phyloP scores from a whole-genome alignment of 129 eudicot genomes.

The Mikania micrantha region DNA sequence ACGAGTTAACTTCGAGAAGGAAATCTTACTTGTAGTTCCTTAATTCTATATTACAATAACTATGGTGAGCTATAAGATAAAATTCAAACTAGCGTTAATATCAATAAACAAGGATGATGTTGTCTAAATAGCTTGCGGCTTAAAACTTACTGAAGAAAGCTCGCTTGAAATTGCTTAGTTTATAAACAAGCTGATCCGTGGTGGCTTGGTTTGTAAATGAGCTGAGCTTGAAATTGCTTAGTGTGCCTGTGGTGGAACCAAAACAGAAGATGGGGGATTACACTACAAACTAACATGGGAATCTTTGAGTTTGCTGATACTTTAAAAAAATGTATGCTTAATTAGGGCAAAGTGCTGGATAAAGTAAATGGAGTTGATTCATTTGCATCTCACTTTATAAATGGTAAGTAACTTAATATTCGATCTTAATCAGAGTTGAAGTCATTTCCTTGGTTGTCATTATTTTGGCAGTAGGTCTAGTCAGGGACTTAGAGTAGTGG shows the following conservation, averaged over 20 bases:
- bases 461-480: background rate
- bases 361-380: background rate
- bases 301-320: background rate
- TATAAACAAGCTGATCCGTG: too few relatives aligned
- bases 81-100: too few relatives aligned
- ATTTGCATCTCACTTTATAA: background rate
- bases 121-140: too few relatives aligned
- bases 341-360: background rate
- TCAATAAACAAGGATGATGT: too few relatives aligned
- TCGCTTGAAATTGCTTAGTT: too few relatives aligned
- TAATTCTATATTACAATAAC: too few relatives aligned
- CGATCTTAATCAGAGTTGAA: background rate
- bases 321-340: background rate
- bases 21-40: too few relatives aligned
- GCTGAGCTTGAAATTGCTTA: too few relatives aligned
- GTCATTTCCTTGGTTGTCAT: background rate
- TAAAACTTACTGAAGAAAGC: too few relatives aligned
- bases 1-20: background rate
- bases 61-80: too few relatives aligned
- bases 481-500: background rate
- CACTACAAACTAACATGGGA: background rate
- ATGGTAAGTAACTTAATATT: background rate
- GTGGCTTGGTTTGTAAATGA: too few relatives aligned
- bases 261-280: background rate
- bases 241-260: background rate